phyloP scores from a whole-genome alignment of 2,329 filamentous ascomycete species.

The Neurospora sp. region DNA sequence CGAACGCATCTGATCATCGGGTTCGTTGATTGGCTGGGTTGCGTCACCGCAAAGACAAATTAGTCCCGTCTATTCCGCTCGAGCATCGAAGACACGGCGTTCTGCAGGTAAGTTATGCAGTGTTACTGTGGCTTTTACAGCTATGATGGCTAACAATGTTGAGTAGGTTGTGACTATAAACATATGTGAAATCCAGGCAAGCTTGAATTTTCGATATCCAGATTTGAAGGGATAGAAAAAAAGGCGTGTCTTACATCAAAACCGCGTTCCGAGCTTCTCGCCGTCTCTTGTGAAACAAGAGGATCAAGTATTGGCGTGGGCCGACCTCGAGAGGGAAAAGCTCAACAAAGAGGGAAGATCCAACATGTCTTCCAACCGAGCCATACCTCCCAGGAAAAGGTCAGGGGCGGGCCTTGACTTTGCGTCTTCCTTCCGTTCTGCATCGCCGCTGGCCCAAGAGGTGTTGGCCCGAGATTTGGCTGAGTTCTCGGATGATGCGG shows the following conservation, averaged over 20 bases:
- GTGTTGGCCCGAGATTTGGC: slow-evolving; percentile 58
- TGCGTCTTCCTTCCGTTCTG: slow-evolving; percentile 43
- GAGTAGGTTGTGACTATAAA: not conserved
- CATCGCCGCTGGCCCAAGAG: slow-evolving; percentile 57
- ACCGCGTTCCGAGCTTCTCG: not conserved
- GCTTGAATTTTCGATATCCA: not conserved
- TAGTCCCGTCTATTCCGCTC: not conserved
- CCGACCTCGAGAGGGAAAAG: not conserved
- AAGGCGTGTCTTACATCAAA: not conserved
- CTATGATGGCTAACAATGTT: not conserved
- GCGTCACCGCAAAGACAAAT: not conserved
- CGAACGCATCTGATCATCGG: not conserved
- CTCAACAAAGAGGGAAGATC: not conserved
- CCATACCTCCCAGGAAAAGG: slow-evolving; percentile 5
- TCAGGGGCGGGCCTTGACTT: slow-evolving; percentile 21
- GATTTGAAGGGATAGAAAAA: not conserved
- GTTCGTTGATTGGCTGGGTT: not conserved
- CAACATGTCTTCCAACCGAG: not conserved
- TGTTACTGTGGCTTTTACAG: not conserved
- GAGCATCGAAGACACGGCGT: not conserved
- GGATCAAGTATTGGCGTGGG: not conserved
- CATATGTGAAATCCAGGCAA: not conserved
- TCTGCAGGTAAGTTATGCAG: not conserved
- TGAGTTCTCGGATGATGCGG: slow-evolving; percentile 50
- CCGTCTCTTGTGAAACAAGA: not conserved